These are phyloP conservation scores for Didymella arachidicola DNA, from an alignment of 2,329 filamentous ascomycete genomes.

Conservation along the genomic window DNA sequence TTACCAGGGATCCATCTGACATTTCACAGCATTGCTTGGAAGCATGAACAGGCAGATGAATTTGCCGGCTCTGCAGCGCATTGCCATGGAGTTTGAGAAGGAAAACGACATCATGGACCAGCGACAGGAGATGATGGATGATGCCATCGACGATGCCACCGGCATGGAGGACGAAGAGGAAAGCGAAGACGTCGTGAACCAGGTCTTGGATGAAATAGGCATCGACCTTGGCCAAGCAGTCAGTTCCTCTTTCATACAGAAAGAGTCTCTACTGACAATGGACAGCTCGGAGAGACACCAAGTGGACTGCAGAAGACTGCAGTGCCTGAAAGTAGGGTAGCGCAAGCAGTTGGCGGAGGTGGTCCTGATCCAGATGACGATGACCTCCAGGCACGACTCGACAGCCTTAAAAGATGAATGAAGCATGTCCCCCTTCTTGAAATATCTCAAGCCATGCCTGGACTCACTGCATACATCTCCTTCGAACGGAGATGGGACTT, in stretches of 20 bases:
- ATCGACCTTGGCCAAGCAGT: slow-evolving; percentile 91
- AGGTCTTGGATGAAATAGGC: slow-evolving; percentile 95
- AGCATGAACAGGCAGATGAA: slow-evolving; percentile 99
- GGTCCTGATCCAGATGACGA: slow-evolving; percentile 81
- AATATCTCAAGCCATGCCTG: background rate
- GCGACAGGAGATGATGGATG: slow-evolving; percentile 99
- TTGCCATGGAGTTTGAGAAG: slow-evolving; percentile 98
- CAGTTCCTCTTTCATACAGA: slow-evolving; percentile 49
- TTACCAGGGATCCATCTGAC: background rate
- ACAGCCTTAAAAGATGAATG: slow-evolving; percentile 74
- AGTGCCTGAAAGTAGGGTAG: slow-evolving; percentile 78
- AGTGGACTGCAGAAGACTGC: slow-evolving; percentile 78
- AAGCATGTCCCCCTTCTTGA: background rate
- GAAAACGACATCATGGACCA: slow-evolving; percentile 99
- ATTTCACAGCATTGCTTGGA: slow-evolving; percentile 72
- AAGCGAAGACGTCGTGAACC: slow-evolving; percentile 94
- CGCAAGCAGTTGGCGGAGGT: slow-evolving; percentile 80
- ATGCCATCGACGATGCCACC: slow-evolving; percentile 96
- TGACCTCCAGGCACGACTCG: slow-evolving; percentile 90
- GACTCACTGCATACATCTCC: background rate
- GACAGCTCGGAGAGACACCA: slow-evolving; percentile 88
- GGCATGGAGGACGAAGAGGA: slow-evolving; percentile 92
- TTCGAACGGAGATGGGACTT: background rate
- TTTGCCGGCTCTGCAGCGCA: slow-evolving; percentile 89
- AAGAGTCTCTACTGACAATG: slow-evolving; percentile 22